These are phyloP conservation scores for Glycine tomentella DNA, from an alignment of 306 rosid genomes.

Conservation along the genomic window DNA sequence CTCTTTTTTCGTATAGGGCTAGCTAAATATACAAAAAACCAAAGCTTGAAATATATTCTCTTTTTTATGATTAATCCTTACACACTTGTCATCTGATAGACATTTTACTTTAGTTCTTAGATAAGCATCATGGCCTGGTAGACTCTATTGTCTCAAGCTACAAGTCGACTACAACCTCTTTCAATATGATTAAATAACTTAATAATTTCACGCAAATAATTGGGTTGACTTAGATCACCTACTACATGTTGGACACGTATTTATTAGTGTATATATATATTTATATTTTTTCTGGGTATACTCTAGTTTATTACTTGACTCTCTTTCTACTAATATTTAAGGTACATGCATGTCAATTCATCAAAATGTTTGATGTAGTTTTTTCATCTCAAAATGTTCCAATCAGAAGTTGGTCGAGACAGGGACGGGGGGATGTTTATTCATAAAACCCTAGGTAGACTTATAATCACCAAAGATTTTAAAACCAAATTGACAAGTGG, in stretches of 20 bases:
- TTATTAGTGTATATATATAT: background rate
- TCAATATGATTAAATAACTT: conserved; percentile 24
- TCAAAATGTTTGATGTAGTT: conserved; percentile 53
- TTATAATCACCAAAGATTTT: conserved; percentile 38
- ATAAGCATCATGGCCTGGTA: conserved; percentile 32
- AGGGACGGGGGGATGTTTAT: conserved; percentile 62
- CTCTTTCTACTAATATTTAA: conserved; percentile 38
- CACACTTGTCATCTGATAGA: conserved; percentile 24
- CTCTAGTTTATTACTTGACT: conserved; percentile 19
- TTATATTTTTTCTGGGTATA: conserved; percentile 32
- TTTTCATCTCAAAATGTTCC: conserved; percentile 66
- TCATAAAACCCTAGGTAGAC: conserved; percentile 56
- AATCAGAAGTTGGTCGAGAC: conserved; percentile 74
- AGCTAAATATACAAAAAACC: background rate
- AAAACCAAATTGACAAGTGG: conserved; percentile 17
- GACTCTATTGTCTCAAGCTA: conserved; percentile 44
- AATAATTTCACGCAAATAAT: conserved; percentile 38
- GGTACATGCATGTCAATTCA: conserved; percentile 42
- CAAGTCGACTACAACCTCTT: background rate
- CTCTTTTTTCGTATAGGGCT: background rate
- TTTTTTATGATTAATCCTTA: background rate
- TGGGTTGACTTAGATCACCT: conserved; percentile 38
- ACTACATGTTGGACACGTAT: conserved; percentile 53
- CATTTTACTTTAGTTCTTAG: conserved; percentile 32
- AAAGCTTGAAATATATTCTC: background rate